A percentile compares a stretch with the other conserved stretches of the same genome.
phyloP scores from a whole-genome alignment of 495 filamentous ascomycete species.

The Xylaria palmicola region DNA sequence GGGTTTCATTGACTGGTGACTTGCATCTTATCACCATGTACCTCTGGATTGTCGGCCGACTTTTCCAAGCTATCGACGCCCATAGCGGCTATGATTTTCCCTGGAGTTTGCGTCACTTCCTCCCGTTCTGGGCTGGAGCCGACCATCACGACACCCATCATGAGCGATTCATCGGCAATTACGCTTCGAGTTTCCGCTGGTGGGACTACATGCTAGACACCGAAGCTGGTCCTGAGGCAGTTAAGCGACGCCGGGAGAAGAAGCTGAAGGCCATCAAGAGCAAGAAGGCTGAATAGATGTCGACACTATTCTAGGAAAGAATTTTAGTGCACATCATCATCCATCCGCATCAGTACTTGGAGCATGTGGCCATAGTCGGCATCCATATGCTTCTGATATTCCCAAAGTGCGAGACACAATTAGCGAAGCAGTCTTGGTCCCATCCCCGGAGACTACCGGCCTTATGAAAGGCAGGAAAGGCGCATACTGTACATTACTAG shows the following conservation, averaged over 20 bases:
- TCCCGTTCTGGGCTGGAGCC: conserved; percentile 98
- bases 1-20: conserved; percentile 78
- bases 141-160: conserved; percentile 96
- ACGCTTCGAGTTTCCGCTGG: conserved; percentile 97
- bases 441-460: neutral
- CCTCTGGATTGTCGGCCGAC: conserved; percentile 86
- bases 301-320: neutral
- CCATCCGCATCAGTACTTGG: neutral
- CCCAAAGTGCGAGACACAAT: neutral
- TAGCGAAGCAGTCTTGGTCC: neutral
- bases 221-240: conserved; percentile 83
- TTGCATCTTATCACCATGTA: conserved; percentile 98
- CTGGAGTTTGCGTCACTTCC: conserved; percentile 90
- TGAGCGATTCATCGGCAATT: conserved; percentile 97
- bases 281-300: conserved; percentile 63
- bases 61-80: conserved; percentile 97
- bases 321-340: neutral
- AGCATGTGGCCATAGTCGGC: neutral
- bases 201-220: conserved; percentile 96
- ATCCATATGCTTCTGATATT: neutral
- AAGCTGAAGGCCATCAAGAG: conserved; percentile 60
- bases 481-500: conserved; percentile 1
- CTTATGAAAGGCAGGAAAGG: neutral
- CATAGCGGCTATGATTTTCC: conserved; percentile 98
- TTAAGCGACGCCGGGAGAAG: conserved; percentile 77